Base-by-base conservation (phyloP, 2,329 filamentous ascomycete species). In the Trichoderma atrobrunneum region DNA sequence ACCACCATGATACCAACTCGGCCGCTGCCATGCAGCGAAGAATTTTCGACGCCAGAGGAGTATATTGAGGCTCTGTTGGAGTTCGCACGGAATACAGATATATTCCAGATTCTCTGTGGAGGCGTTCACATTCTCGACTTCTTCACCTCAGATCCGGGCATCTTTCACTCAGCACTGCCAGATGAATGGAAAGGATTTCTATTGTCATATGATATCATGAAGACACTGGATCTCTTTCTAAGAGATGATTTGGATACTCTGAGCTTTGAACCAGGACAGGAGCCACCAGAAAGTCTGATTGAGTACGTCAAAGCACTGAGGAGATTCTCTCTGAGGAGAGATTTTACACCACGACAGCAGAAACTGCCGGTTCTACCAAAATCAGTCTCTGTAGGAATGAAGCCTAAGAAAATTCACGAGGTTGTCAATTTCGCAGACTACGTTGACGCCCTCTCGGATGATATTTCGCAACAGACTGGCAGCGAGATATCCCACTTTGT, bases 121-220 rank as follows among this genome's bases (percentile, higher is more conserved):
- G 95, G 95, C n/a, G 93, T 98, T 1, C 96, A 99, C 79, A 95
- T 99, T 74, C 87, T 98, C 71, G 96, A 99, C 80, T 98, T 99
- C 82, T 94, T 98, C 83, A 98, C 94, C 2, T 89, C 90, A 56
- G 89, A 94, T 62, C 93, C 94, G 6, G 92, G 94, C 74, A 87
- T 98, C 0, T 99, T 97, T 80, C 89, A 92, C 67, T 86, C 88
- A 1, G 87, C 95, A 1, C 82, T 99, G 1, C 93, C 94, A 0
- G 80, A 87, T 73, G 90, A 94, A 81, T 99, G 96, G 96, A 89
- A 93, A 74, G 79, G 85, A 0, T 98, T 94, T 83, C 91, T 98
- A 75, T 83, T 91, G 43, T 82, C 86, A 21, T 88, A 89, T 78
- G 89, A 92, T 65, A 88, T 94, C 8, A 92, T 94, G 86, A 87